phyloP scores from a whole-genome alignment of 2,329 filamentous ascomycete species.

The Dissoconium aciculare region DNA sequence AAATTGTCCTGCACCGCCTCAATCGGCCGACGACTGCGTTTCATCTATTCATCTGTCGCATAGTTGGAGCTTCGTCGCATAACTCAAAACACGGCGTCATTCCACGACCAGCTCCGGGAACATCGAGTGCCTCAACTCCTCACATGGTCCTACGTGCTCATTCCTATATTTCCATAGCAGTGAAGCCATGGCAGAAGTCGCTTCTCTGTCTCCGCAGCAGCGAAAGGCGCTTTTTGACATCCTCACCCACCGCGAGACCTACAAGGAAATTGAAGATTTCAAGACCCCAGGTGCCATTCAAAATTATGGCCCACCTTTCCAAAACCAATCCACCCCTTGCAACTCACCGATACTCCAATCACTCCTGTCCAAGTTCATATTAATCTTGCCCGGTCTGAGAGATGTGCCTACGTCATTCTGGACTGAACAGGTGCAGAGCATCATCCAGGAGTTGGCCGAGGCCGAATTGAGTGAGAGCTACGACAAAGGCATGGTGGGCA shows the following conservation, averaged over 20 bases:
- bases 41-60: too few relatives aligned
- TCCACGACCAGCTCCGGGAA: too few relatives aligned
- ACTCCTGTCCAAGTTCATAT: constrained; percentile 48
- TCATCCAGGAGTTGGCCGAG: constrained; percentile 48
- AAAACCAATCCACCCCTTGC: constrained; percentile 33
- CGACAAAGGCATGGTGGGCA: constrained; percentile 61
- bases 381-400: constrained; percentile 51
- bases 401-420: constrained; percentile 51
- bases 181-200: constrained; percentile 9
- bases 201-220: constrained; percentile 30
- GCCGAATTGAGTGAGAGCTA: constrained; percentile 67
- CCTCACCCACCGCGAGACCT: constrained; percentile 39
- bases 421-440: constrained; percentile 43
- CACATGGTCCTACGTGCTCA: too few relatives aligned
- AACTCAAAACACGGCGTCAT: too few relatives aligned
- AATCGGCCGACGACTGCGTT: too few relatives aligned
- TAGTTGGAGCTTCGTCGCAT: too few relatives aligned
- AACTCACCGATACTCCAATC: constrained; percentile 52
- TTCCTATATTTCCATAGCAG: too few relatives aligned
- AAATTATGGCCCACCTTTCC: constrained; percentile 57
- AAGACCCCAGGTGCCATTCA: constrained; percentile 49
- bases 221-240: constrained; percentile 40
- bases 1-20: too few relatives aligned
- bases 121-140: too few relatives aligned
- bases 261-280: constrained; percentile 57